A percentile compares a stretch with the other conserved stretches of the same genome.
phyloP scores from a whole-genome alignment of 2,329 filamentous ascomycete genomes.

The Furcasterigmium furcatum region DNA sequence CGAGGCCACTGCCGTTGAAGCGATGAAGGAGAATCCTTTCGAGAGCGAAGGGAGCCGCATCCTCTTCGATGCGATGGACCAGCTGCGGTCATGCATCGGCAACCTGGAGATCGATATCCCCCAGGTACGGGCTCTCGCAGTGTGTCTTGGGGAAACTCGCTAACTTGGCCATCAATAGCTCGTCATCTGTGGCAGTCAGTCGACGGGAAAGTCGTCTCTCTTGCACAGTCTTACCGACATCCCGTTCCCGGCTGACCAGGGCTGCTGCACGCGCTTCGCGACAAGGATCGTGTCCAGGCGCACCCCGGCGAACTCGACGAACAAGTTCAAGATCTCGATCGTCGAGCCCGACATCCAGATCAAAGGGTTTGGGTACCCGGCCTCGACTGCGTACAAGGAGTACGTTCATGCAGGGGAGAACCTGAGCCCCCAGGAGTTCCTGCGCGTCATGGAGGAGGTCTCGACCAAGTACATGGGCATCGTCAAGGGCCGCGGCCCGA shows the following conservation, averaged over 20 bases:
- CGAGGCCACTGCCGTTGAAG: too few relatives aligned
- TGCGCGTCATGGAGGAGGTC: slow-evolving; percentile 24
- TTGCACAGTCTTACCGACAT: slow-evolving; percentile 31
- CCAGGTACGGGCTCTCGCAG: slow-evolving; percentile 26
- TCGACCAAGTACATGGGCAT: slow-evolving; percentile 26
- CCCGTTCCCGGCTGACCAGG: slow-evolving; percentile 26
- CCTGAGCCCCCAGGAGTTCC: slow-evolving; percentile 23
- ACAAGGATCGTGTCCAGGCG: slow-evolving; percentile 31
- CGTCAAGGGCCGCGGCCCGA: slow-evolving; percentile 10
- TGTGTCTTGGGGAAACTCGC: too few relatives aligned
- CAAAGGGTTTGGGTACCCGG: slow-evolving; percentile 12
- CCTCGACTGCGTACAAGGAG: slow-evolving; percentile 12
- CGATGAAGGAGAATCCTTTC: slow-evolving; percentile 23
- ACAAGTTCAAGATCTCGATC: slow-evolving; percentile 26
- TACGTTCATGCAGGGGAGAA: slow-evolving; percentile 17
- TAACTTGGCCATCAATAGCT: slow-evolving; percentile 18
- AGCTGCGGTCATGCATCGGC: slow-evolving; percentile 25
- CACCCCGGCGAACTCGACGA: slow-evolving; percentile 20
- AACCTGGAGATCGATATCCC: slow-evolving; percentile 25
- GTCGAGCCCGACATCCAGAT: slow-evolving; percentile 18
- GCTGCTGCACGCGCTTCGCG: slow-evolving; percentile 31
- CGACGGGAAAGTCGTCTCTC: slow-evolving; percentile 32
- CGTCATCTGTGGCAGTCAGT: slow-evolving; percentile 32
- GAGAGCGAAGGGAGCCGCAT: slow-evolving; percentile 27
- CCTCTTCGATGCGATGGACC: slow-evolving; percentile 32